Evolutionary conservation across 345 rosid genomes (phyloP).

Genomic region (Lepidium aucheri): DNA sequence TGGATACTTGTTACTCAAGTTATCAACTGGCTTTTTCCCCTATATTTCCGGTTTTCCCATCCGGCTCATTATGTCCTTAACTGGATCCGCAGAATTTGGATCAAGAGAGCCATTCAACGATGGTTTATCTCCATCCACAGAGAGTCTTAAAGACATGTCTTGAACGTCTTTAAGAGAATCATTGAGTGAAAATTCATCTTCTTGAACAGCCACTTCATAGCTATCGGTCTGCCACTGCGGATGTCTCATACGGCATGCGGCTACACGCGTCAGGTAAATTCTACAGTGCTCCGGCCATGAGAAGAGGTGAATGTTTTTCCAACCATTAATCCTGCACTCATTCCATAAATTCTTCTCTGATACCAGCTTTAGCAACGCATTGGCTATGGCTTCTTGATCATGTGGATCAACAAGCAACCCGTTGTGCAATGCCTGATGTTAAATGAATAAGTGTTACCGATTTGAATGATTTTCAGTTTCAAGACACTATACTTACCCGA

Average conservation of each 20-base stretch:
- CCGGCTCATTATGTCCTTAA: constrained; percentile 63
- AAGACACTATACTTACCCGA: constrained; percentile 33
- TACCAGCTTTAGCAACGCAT: constrained; percentile 80
- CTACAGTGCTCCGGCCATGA: constrained; percentile 99
- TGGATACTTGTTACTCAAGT: constrained; percentile 58
- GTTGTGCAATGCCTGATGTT: constrained; percentile 68
- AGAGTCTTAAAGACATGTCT: constrained; percentile 92
- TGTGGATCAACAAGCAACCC: constrained; percentile 97
- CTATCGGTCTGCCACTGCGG: constrained; percentile 95
- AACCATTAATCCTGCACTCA: constrained; percentile 80
- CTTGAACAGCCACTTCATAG: constrained; percentile 52
- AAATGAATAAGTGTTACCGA: not conserved
- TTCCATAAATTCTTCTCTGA: constrained; percentile 90
- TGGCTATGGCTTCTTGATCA: constrained; percentile 75
- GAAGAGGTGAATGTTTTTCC: constrained; percentile 90
- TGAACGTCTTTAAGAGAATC: constrained; percentile 90
- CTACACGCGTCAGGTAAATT: constrained; percentile 86
- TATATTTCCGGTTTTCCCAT: constrained; percentile 46
- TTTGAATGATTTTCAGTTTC: not conserved
- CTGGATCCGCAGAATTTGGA: constrained; percentile 44
- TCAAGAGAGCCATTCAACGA: constrained; percentile 54
- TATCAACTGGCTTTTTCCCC: constrained; percentile 44
- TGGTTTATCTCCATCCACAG: constrained; percentile 78
- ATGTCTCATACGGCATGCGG: constrained; percentile 89
- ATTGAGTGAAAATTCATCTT: constrained; percentile 60